Conservation (phyloP, 2,329 filamentous ascomycete genomes). For the Daldinia sp. region DNA sequence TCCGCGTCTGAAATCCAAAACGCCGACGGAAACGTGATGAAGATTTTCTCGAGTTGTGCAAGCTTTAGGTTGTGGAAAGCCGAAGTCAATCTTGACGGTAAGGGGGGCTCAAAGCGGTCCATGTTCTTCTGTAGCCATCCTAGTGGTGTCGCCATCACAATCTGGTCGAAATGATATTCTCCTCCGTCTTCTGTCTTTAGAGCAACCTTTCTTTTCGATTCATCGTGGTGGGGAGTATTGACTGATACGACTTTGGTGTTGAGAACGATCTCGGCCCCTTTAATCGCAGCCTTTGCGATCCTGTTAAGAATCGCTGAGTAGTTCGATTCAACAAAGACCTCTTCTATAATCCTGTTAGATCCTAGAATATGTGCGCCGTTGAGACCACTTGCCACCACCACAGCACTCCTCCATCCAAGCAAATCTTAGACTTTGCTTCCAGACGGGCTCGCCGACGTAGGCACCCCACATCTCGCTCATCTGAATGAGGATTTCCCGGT, state of each 20-base stretch:
- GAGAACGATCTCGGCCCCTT: constrained; percentile 58
- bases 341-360: constrained; percentile 51
- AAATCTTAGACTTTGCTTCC: constrained; percentile 68
- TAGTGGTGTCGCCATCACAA: constrained; percentile 60
- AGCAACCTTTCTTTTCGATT: constrained; percentile 49
- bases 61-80: constrained; percentile 53
- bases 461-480: constrained; percentile 69
- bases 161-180: constrained; percentile 55
- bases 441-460: constrained; percentile 68
- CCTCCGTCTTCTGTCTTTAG: constrained; percentile 51
- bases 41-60: constrained; percentile 43
- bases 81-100: constrained; percentile 51
- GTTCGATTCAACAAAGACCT: constrained; percentile 68
- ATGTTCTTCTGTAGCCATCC: constrained; percentile 62
- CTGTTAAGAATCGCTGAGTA: constrained; percentile 65
- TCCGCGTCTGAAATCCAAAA: constrained; percentile 37
- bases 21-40: constrained; percentile 41
- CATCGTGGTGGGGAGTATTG: constrained; percentile 38
- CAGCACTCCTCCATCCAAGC: constrained; percentile 73
- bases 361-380: neutral
- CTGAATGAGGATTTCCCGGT: constrained; percentile 58
- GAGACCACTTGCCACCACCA: constrained; percentile 58
- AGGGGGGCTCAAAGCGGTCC: constrained; percentile 52
- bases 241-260: constrained; percentile 53
- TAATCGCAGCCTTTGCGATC: constrained; percentile 57